Evolutionary conservation across 345 rosid genomes (phyloP).

Genomic region (Eucalyptus curtisii): DNA sequence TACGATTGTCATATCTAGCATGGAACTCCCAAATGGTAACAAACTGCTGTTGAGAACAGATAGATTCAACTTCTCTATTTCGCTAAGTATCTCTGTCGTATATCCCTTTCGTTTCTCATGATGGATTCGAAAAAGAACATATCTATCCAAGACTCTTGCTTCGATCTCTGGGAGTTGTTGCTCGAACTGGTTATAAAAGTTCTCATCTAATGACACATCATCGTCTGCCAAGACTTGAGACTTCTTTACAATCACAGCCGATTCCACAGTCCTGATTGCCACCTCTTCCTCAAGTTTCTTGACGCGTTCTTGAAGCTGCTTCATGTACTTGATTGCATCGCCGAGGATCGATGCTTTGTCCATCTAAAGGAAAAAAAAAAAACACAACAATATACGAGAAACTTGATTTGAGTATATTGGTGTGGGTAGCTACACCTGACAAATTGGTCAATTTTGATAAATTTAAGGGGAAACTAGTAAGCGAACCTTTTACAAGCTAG

Average conservation of each 20-base stretch:
- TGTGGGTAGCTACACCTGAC: neutral
- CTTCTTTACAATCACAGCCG: slow-evolving; percentile 39
- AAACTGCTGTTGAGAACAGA: slow-evolving; percentile 21
- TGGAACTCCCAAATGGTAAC: slow-evolving; percentile 52
- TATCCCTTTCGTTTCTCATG: slow-evolving; percentile 41
- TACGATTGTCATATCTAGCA: slow-evolving; percentile 47
- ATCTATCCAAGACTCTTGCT: slow-evolving; percentile 38
- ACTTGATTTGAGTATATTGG: neutral
- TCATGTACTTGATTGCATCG: slow-evolving; percentile 48
- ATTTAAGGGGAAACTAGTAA: neutral
- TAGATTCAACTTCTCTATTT: slow-evolving; percentile 40
- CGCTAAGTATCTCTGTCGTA: slow-evolving; percentile 19
- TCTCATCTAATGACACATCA: slow-evolving; percentile 21
- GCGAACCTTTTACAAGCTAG: neutral
- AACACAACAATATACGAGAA: neutral
- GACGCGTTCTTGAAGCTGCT: slow-evolving; percentile 59
- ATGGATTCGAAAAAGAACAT: slow-evolving; percentile 54
- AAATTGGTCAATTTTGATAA: neutral
- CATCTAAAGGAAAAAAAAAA: slow-evolving; percentile 10
- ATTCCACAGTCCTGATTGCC: slow-evolving; percentile 33
- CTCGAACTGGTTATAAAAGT: slow-evolving; percentile 1
- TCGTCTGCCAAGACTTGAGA: slow-evolving; percentile 23
- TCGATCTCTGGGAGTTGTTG: slow-evolving; percentile 52
- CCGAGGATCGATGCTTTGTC: slow-evolving; percentile 68
- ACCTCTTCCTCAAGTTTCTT: slow-evolving; percentile 40